phyloP scores from a whole-genome alignment of 2,329 filamentous ascomycete species.

The Pseudopyrenochaeta lycopersici region DNA sequence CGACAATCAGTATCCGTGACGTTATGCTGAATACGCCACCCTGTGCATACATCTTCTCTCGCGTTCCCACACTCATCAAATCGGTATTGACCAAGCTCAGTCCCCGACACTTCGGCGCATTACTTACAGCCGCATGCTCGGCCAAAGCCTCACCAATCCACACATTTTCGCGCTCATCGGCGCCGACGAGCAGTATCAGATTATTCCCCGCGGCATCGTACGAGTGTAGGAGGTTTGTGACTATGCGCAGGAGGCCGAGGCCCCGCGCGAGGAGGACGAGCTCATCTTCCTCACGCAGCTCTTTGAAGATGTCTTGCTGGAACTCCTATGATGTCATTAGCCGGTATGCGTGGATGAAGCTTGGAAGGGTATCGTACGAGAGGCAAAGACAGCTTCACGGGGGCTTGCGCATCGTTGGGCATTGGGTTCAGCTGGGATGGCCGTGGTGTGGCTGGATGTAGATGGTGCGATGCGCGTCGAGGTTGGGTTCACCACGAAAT shows the following conservation, averaged over 20 bases:
- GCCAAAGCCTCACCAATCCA: constrained; percentile 97
- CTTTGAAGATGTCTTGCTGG: constrained; percentile 89
- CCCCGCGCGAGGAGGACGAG: constrained; percentile 91
- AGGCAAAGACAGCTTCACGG: constrained; percentile 83
- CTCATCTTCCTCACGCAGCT: constrained; percentile 81
- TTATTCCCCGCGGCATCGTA: constrained; percentile 97
- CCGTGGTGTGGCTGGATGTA: constrained; percentile 24
- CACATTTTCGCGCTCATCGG: constrained; percentile 90
- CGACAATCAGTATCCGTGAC: constrained; percentile 92
- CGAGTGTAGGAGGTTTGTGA: constrained; percentile 95
- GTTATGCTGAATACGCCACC: constrained; percentile 97
- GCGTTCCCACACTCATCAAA: constrained; percentile 81
- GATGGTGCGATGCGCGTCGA: constrained; percentile 25
- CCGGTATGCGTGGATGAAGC: not conserved
- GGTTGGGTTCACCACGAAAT: constrained; percentile 9
- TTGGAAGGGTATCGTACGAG: constrained; percentile 60
- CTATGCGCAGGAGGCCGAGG: constrained; percentile 87
- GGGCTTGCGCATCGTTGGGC: constrained; percentile 56
- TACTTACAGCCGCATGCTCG: constrained; percentile 92
- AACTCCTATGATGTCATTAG: constrained; percentile 68
- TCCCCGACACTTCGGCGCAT: constrained; percentile 80
- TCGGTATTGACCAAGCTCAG: constrained; percentile 95
- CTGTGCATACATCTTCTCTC: constrained; percentile 89
- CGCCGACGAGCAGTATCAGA: constrained; percentile 85
- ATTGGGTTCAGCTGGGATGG: constrained; percentile 36